Percentiles rank a stretch among this genome's conserved stretches.
phyloP scores from a whole-genome alignment of 768 basidiomycete genomes.

The Termitomyces sp. region DNA sequence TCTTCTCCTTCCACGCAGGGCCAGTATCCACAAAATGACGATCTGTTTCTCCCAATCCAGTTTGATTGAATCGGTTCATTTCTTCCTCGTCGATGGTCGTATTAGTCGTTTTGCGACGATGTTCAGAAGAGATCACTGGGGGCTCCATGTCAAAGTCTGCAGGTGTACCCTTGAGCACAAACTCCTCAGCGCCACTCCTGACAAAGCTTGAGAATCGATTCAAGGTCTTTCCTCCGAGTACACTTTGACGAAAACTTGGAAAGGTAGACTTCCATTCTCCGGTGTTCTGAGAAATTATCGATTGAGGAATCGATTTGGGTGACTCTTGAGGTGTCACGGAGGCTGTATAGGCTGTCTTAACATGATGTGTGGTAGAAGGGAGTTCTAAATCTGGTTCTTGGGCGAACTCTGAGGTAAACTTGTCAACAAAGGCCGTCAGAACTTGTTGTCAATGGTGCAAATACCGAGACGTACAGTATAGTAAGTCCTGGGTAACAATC shows the following conservation, averaged over 20 bases:
- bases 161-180: slow-evolving; percentile 64
- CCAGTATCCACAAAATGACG: slow-evolving; percentile 69
- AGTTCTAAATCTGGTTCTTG: slow-evolving; percentile 43
- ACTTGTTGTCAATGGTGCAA: neutral
- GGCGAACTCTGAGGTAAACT: slow-evolving; percentile 69
- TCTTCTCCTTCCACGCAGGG: slow-evolving; percentile 69
- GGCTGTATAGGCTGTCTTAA: slow-evolving; percentile 30
- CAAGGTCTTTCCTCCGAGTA: slow-evolving; percentile 73
- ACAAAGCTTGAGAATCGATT: slow-evolving; percentile 88
- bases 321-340: slow-evolving; percentile 50
- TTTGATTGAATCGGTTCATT: slow-evolving; percentile 29
- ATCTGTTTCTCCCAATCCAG: slow-evolving; percentile 57
- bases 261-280: slow-evolving; percentile 61
- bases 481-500: slow-evolving; percentile 66
- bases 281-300: slow-evolving; percentile 61
- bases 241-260: slow-evolving; percentile 66
- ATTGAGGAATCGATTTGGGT: slow-evolving; percentile 38
- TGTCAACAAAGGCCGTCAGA: slow-evolving; percentile 3
- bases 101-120: slow-evolving; percentile 27
- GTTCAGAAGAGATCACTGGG: slow-evolving; percentile 8
- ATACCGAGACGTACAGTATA: slow-evolving; percentile 54
- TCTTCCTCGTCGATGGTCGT: slow-evolving; percentile 41
- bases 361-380: slow-evolving; percentile 21
- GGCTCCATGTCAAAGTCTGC: slow-evolving; percentile 26
- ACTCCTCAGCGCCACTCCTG: slow-evolving; percentile 82